Conservation (phyloP, 2,329 filamentous ascomycete genomes). For the Clonostachys rosea region DNA sequence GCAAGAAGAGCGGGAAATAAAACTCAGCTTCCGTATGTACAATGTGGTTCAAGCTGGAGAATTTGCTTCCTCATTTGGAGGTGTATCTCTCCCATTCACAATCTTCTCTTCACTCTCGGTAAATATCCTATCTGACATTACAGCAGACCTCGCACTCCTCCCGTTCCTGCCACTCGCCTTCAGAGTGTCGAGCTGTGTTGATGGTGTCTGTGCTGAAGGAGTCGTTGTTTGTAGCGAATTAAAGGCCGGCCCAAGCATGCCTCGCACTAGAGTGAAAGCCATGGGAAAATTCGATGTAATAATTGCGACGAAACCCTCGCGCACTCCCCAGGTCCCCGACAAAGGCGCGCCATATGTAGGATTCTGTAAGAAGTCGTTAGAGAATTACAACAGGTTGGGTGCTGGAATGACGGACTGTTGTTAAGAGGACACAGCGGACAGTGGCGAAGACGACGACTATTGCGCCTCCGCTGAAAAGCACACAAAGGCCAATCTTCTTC, state of each 20-base stretch:
- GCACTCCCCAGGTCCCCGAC: slow-evolving; percentile 8
- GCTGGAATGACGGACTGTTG: neutral
- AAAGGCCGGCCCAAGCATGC: neutral
- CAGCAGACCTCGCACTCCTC: neutral
- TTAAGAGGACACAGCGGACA: slow-evolving; percentile 1
- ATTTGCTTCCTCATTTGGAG: neutral
- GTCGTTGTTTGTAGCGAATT: neutral
- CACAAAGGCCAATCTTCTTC: slow-evolving; percentile 5
- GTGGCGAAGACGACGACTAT: slow-evolving; percentile 7
- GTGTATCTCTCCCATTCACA: neutral
- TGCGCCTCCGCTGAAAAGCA: slow-evolving; percentile 6
- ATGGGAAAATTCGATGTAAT: slow-evolving; percentile 9
- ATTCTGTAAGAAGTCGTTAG: neutral
- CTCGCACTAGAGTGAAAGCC: slow-evolving; percentile 3
- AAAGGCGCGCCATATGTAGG: slow-evolving; percentile 5
- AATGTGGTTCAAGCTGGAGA: too few relatives aligned
- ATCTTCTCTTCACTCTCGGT: slow-evolving; percentile 5
- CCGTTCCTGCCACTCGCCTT: neutral
- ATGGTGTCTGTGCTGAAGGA: neutral
- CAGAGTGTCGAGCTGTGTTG: neutral
- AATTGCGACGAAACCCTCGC: slow-evolving; percentile 9
- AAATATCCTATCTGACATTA: slow-evolving; percentile 1
- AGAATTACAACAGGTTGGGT: neutral
- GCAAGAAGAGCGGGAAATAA: too few relatives aligned
- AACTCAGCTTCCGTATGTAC: too few relatives aligned